Evolutionary conservation across 768 basidiomycete genomes (phyloP).

Genomic region (Fomitopsis pulvina): DNA sequence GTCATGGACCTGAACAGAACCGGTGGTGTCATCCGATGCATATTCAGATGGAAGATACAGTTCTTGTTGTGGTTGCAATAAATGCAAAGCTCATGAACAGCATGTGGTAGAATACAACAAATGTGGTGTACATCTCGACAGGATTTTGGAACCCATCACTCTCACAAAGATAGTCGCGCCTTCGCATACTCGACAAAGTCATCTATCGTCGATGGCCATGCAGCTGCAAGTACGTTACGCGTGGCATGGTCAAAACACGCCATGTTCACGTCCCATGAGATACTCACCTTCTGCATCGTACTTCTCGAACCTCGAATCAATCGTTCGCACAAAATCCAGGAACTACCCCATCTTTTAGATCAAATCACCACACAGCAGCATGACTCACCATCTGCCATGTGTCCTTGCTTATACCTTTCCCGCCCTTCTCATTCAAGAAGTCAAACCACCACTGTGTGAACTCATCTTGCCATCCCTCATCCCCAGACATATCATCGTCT

Average conservation of each 20-base stretch:
- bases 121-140: not conserved
- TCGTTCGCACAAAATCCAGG: conserved; percentile 68
- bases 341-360: conserved; percentile 41
- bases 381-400: conserved; percentile 78
- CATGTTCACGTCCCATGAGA: not conserved
- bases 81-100: not conserved
- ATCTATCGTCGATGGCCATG: conserved; percentile 86
- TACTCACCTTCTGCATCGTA: conserved; percentile 70
- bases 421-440: conserved; percentile 58
- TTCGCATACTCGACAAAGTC: conserved; percentile 72
- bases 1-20: too few species aligned
- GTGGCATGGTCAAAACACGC: conserved; percentile 6
- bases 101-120: not conserved
- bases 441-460: conserved; percentile 73
- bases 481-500: conserved; percentile 42
- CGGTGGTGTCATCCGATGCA: too few species aligned
- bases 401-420: conserved; percentile 81
- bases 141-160: not conserved
- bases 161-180: conserved; percentile 24
- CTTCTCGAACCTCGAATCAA: conserved; percentile 63
- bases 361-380: not conserved
- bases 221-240: conserved; percentile 37
- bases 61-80: not conserved
- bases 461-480: conserved; percentile 57
- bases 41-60: not conserved